These are phyloP conservation scores for Colletotrichum filicis DNA, from an alignment of 2,329 filamentous ascomycete genomes.

Conservation along the genomic window DNA sequence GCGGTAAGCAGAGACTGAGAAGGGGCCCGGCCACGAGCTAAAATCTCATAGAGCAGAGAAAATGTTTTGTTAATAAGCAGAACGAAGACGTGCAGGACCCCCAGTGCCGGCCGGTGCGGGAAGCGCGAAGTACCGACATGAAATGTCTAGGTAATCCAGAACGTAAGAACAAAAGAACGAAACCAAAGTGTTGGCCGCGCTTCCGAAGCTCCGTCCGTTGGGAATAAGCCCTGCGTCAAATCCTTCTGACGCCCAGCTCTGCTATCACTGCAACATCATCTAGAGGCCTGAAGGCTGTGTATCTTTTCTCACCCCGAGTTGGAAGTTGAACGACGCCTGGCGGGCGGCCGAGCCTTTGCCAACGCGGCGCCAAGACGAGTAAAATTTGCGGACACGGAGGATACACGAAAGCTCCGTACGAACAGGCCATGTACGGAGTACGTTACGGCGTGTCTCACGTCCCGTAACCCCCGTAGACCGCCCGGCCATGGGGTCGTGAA, in stretches of 20 bases:
- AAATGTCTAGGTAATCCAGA: background rate
- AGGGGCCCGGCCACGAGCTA: background rate
- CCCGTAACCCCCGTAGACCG: background rate
- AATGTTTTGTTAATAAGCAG: background rate
- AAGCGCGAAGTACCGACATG: constrained; percentile 18
- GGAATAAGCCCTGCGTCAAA: background rate
- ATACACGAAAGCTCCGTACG: background rate
- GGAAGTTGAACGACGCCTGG: background rate
- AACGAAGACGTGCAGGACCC: background rate
- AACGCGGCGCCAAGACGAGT: background rate
- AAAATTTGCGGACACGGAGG: background rate
- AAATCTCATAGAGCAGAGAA: background rate
- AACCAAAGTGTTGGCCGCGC: background rate
- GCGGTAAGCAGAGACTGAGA: background rate
- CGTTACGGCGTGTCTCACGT: background rate
- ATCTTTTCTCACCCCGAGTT: no score
- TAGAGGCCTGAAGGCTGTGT: no score
- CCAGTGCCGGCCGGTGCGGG: constrained; percentile 12
- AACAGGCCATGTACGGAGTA: background rate
- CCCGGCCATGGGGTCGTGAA: background rate
- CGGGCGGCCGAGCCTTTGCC: background rate
- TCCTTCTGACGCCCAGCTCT: background rate
- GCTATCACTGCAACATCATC: background rate
- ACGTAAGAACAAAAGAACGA: background rate
- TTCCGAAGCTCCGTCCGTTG: constrained; percentile 6